A percentile compares a stretch with the other conserved stretches of the same genome.
These are phyloP conservation scores for Venustampulla echinocandica DNA, from an alignment of 495 filamentous ascomycete genomes.

Conservation along the genomic window DNA sequence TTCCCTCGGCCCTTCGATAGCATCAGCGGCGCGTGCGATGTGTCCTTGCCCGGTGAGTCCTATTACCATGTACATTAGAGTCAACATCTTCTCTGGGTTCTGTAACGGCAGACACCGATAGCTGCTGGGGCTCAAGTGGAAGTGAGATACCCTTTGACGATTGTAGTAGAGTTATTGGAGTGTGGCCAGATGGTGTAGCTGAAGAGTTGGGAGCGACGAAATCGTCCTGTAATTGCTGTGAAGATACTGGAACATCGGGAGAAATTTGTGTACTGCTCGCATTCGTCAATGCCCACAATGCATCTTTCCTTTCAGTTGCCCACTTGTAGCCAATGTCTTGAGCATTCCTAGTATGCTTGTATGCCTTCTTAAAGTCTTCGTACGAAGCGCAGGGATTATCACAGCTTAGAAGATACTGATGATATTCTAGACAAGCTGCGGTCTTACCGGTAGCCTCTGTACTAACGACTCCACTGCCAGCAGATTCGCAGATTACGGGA, in stretches of 20 bases:
- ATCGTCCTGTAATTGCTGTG: not conserved
- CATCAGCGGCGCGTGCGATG: no score
- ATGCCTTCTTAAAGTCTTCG: constrained; percentile 4
- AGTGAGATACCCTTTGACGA: not conserved
- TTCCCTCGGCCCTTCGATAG: no score
- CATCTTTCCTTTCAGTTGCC: constrained; percentile 8
- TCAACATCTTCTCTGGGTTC: no score
- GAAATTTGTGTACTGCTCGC: not conserved
- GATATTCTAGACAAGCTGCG: no score
- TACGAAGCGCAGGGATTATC: constrained; percentile 1
- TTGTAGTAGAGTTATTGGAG: not conserved
- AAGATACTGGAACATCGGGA: not conserved
- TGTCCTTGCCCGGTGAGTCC: no score
- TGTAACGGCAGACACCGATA: not conserved
- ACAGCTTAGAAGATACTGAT: not conserved
- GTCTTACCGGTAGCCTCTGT: not conserved
- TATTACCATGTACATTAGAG: no score
- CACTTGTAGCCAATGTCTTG: constrained; percentile 4
- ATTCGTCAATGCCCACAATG: constrained; percentile 6
- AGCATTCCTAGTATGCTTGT: constrained; percentile 13
- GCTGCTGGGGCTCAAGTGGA: not conserved
- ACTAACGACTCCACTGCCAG: not conserved
- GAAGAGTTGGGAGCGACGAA: not conserved
- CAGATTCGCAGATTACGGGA: not conserved
- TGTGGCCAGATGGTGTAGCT: not conserved